Conservation (phyloP, 331 rosid genomes). For the Cydonia oblonga region DNA sequence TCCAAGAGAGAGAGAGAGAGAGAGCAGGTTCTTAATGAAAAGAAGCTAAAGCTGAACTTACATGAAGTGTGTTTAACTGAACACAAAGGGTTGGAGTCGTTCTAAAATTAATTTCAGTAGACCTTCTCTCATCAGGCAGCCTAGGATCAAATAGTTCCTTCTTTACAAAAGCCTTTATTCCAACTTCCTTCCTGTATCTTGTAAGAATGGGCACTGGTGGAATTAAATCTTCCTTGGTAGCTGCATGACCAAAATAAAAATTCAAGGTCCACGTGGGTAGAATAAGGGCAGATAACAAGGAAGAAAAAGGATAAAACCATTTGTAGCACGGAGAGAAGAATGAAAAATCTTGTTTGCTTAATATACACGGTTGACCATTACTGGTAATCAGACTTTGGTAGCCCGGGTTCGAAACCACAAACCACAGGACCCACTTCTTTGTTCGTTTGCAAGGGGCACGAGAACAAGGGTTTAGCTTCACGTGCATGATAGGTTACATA, state of each 20-base stretch:
- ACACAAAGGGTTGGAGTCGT: constrained; percentile 80
- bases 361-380: neutral
- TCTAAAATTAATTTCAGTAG: constrained; percentile 61
- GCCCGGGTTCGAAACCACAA: neutral
- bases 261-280: constrained; percentile 9
- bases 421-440: neutral
- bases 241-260: constrained; percentile 38
- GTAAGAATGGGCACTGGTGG: constrained; percentile 95
- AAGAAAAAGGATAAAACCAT: neutral
- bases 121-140: constrained; percentile 65
- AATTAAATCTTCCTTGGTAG: constrained; percentile 78
- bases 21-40: neutral
- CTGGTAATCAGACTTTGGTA: neutral
- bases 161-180: constrained; percentile 95
- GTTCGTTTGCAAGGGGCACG: neutral
- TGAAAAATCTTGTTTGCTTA: neutral
- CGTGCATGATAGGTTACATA: neutral
- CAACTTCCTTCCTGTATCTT: constrained; percentile 79
- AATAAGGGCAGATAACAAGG: neutral
- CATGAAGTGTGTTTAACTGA: constrained; percentile 82
- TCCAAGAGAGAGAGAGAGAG: neutral
- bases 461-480: neutral
- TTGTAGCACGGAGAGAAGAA: neutral
- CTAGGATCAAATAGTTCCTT: constrained; percentile 88
- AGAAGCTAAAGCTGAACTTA: constrained; percentile 40